Base-by-base conservation (phyloP, 1,284 basidiomycete genomes). In the Trichosporon sp. region DNA sequence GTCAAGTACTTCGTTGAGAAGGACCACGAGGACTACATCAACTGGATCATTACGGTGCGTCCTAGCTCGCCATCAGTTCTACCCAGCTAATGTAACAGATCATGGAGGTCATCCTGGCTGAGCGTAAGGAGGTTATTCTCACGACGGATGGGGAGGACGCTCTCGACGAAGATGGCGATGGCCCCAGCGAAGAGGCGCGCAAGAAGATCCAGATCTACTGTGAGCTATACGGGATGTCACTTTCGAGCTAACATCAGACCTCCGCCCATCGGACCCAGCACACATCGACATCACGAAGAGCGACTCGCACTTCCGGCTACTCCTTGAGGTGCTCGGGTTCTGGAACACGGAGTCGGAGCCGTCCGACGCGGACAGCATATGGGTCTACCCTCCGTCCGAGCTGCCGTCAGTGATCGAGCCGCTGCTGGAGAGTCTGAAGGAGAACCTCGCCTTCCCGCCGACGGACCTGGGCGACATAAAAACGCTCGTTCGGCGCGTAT, bases 11-110 rank as follows among this genome's bases (percentile, higher is more conserved):
- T 97, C 16, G 80, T 88, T 4, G 89, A 92, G 56, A 84, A 84
- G 16, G 86, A 83, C 7, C 83, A 89, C 70, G 78, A 81, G 63
- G 83, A 84, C 34, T 82, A 92, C 58, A 84, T 95, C 37, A 84
- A 88, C 63, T 93, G 92, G 90, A 84, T 88, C 58, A 88, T 88
- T 70, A 86, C 90, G 75, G 92, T 91, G 74, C 72, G 88, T 71
- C 13, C n/a, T 36, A 11, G 59, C 56, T 16, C 6, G 2, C 0
- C 37, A 16, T 7, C 8, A n/a, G 4, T 2, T 7, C 8, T 8
- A 3, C 46, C 11, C 14, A 33, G 40, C 64, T 72, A 40, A 72
- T 59, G 0, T 23, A 9, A 2, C 64, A 94, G 92, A 87, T 89
- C 62, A 81, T 95, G 49, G 80, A 81, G 19, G 75, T 88, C 61